Conservation (phyloP, 345 rosid genomes). For the Murraya koenigii region DNA sequence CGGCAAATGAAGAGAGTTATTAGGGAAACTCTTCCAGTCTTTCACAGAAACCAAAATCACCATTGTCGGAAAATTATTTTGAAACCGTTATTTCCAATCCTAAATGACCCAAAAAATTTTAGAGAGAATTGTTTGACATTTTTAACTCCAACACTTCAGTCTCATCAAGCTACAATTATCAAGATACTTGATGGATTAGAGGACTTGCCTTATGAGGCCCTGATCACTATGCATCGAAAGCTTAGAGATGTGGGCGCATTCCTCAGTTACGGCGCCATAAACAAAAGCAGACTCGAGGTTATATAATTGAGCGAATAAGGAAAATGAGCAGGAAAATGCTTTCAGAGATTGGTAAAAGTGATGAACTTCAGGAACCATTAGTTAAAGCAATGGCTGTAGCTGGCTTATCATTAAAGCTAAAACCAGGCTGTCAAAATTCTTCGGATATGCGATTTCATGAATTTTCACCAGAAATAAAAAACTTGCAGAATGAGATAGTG, state of each 20-base stretch:
- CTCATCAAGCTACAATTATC: slow-evolving; percentile 38
- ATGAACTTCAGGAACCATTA: slow-evolving; percentile 51
- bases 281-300: slow-evolving; percentile 33
- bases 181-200: slow-evolving; percentile 51
- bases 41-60: slow-evolving; percentile 23
- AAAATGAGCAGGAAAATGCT: slow-evolving; percentile 52
- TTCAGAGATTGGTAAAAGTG: slow-evolving; percentile 41
- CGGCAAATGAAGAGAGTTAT: slow-evolving; percentile 53
- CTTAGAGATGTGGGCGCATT: slow-evolving; percentile 43
- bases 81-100: slow-evolving; percentile 42
- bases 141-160: slow-evolving; percentile 31
- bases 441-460: slow-evolving; percentile 34
- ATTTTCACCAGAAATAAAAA: slow-evolving; percentile 49
- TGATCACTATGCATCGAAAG: slow-evolving; percentile 70
- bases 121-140: slow-evolving; percentile 26
- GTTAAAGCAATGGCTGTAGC: slow-evolving; percentile 74
- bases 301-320: slow-evolving; percentile 43
- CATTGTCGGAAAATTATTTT: slow-evolving; percentile 23
- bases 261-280: slow-evolving; percentile 34
- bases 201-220: slow-evolving; percentile 44
- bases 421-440: slow-evolving; percentile 32
- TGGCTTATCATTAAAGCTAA: slow-evolving; percentile 49
- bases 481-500: slow-evolving; percentile 63
- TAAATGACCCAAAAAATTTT: slow-evolving; percentile 46
- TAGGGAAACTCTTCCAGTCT: slow-evolving; percentile 34